Base-by-base conservation (phyloP, 2,329 filamentous ascomycete species). In the Fusarium protoensiforme region DNA sequence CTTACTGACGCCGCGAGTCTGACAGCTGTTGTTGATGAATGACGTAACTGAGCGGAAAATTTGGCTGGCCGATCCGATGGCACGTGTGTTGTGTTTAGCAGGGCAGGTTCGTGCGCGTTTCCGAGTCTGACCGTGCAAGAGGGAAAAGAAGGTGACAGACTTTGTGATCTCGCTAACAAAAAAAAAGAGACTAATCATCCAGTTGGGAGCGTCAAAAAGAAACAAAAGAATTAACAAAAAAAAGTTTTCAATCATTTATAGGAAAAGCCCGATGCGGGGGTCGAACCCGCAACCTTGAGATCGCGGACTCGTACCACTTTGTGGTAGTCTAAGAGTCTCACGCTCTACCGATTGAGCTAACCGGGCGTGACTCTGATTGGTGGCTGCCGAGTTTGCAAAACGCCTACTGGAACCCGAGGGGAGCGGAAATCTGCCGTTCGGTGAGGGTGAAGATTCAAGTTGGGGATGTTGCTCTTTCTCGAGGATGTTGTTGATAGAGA, bases 271-370 rank as follows among this genome's bases (percentile, higher is more conserved):
- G 78, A 83, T 81, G 82, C 80, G 82, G 82, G 82, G 82, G 81
- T 87, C 85, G 85, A 87, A 89, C 87, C 86, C 85, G 84, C 85
- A 87, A 84, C 85, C 86, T 87, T 87, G 84, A 87, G 86, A 87
- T 87, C n/a, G n/a, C n/a, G n/a, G n/a, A n/a, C n/a, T n/a, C n/a
- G 11, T 16, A 46, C 41, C 22, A 22, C 22, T 24, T 46, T 46
- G 22, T 16, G 22, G 41, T 46, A 43, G n/a, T n/a, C n/a, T 87
- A 87, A 87, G 89, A 91, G 89, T 91, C 89, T 90, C 86, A 90
- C 89, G 88, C 89, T 91, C 89, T 91, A 90, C 77, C 75, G 71
- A 79, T 78, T 78, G 74, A 79, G 74, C 75, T 78, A 76, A 72
- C 73, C 73, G 71, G 73, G 73, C 73, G 62, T 66, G 66, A 58